phyloP scores from a whole-genome alignment of 352 stramenopile genomes.

The Hyaloperonospora arabidopsidis region DNA sequence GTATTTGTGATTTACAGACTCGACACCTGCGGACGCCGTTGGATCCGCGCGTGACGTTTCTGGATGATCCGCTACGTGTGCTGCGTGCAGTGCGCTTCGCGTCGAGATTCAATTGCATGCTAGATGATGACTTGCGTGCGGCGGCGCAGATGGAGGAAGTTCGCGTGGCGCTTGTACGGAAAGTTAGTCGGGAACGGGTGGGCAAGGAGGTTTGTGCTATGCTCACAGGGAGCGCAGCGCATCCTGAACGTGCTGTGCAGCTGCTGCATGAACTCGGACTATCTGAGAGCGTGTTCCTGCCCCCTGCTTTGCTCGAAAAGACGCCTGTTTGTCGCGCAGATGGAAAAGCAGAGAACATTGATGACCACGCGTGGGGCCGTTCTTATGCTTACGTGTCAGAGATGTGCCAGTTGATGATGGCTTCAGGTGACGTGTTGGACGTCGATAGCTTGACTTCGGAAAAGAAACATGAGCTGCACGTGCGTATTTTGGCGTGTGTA shows the following conservation, averaged over 20 bases:
- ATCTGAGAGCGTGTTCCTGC: slow-evolving; percentile 49
- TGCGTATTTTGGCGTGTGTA: slow-evolving; percentile 48
- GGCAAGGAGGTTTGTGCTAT: slow-evolving; percentile 66
- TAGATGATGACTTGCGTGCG: slow-evolving; percentile 78
- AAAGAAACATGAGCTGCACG: slow-evolving; percentile 38
- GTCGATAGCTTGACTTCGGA: slow-evolving; percentile 31
- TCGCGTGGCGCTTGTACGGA: slow-evolving; percentile 54
- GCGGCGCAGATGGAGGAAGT: slow-evolving; percentile 57
- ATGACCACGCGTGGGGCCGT: slow-evolving; percentile 29
- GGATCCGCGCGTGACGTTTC: slow-evolving; percentile 89
- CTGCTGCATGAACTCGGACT: slow-evolving; percentile 51
- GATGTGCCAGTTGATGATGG: slow-evolving; percentile 35
- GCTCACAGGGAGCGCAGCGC: slow-evolving; percentile 53
- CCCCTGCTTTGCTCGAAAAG: slow-evolving; percentile 24
- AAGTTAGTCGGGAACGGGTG: slow-evolving; percentile 74
- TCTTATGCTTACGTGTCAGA: slow-evolving; percentile 35
- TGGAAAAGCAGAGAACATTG: slow-evolving; percentile 13
- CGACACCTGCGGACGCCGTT: slow-evolving; percentile 92
- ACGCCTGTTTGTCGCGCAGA: slow-evolving; percentile 29
- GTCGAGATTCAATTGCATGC: slow-evolving; percentile 87
- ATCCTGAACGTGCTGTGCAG: slow-evolving; percentile 48
- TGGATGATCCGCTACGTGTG: slow-evolving; percentile 95
- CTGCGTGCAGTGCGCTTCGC: slow-evolving; percentile 95
- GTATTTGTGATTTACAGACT: slow-evolving; percentile 87
- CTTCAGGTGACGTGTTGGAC: slow-evolving; percentile 16